These are phyloP conservation scores for Gentiana straminea DNA, from an alignment of 257 asterid genomes.

Conservation along the genomic window DNA sequence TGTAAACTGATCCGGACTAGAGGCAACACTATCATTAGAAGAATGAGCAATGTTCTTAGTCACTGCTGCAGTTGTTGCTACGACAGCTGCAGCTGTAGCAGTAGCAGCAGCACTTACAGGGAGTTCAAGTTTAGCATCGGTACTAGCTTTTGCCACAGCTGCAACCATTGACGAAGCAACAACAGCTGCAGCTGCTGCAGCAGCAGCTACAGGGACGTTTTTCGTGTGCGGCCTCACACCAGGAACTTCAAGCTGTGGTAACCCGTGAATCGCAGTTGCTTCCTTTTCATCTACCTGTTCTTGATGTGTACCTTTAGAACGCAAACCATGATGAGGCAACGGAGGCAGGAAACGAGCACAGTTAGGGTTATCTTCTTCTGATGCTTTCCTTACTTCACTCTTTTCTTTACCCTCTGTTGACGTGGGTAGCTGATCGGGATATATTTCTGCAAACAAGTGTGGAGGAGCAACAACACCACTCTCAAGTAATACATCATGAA, in stretches of 20 bases:
- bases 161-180: constrained; percentile 97
- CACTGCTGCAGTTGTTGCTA: constrained; percentile 72
- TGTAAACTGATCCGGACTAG: constrained; percentile 21
- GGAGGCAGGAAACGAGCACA: constrained; percentile 61
- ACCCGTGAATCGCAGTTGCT: constrained; percentile 20
- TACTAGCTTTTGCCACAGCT: constrained; percentile 50
- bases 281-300: constrained; percentile 33
- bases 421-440: constrained; percentile 38
- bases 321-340: constrained; percentile 44
- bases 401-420: constrained; percentile 28
- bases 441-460: constrained; percentile 65
- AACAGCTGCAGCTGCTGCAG: constrained; percentile 83
- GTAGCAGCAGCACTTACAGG: constrained; percentile 93
- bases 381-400: constrained; percentile 22
- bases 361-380: constrained; percentile 24
- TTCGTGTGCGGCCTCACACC: constrained; percentile 31
- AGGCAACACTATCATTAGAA: constrained; percentile 33
- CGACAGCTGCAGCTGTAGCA: constrained; percentile 92
- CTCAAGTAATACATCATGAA: constrained; percentile 82
- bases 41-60: constrained; percentile 36
- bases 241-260: constrained; percentile 31
- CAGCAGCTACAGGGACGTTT: constrained; percentile 81
- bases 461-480: constrained; percentile 98
- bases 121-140: constrained; percentile 49
- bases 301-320: constrained; percentile 28